Base-by-base conservation (phyloP, 2,329 filamentous ascomycete species). In the Colletotrichum incanum region DNA sequence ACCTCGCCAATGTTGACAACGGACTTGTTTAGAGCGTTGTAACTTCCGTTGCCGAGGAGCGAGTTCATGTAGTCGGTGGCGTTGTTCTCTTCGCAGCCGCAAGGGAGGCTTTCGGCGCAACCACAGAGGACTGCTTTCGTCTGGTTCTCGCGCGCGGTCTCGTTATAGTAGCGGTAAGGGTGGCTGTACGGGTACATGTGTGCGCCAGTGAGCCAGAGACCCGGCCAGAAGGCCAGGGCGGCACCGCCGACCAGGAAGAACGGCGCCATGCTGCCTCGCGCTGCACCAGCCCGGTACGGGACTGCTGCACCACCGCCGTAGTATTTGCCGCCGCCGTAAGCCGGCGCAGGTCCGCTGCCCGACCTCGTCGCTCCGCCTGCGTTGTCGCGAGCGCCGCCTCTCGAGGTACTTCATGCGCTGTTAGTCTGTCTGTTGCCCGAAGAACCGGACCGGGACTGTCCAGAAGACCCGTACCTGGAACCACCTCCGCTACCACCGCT, bases 261-360 rank as follows among this genome's bases (percentile, higher is more conserved):
- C 20, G 90, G 85, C 0, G 84, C 82, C 37, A 90, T 79, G 16
- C 68, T 71, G 0, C 49, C n/a, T 20, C 50, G 49, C 60, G 45
- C 16, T 12, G 55, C 31, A 8, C 92, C 92, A 2, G 92, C 75
- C 2, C 76, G 73, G 81, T 93, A 96, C 2, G 93, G 92, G 0
- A 79, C 78, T 3, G 83, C 72, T 0, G 90, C 87, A 60, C 93
- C 93, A 60, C 92, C 92, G 47, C 88, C 88, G 77, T 94, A 95
- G 80, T 87, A 93, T 63, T 79, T 76, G 9, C 92, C 91, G 47
- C 90, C 90, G 55, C 90, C 92, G 76, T 88, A 94, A 0, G 77
- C 73, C 4, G 89, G 90, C 20, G 83, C 76, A 1, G 87, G 82
- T 20, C 92, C 92, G 63, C 87, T 88, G 71, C 92, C 92, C 8